Evolutionary conservation across 1,284 basidiomycete genomes (phyloP).

Genomic region (Ganoderma resinaceum): DNA sequence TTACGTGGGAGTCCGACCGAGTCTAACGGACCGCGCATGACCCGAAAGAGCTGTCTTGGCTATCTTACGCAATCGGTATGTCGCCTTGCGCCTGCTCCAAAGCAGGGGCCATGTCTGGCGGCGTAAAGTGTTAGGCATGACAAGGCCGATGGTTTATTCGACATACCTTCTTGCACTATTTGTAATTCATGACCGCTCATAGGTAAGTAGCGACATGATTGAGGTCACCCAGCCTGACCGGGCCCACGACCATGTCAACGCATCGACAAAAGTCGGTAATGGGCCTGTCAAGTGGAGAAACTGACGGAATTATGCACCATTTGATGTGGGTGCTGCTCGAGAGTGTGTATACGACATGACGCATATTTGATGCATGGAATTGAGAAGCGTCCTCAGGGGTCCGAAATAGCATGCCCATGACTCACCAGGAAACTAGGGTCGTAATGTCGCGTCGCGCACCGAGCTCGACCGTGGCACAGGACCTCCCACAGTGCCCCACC

Average conservation of each 20-base stretch:
- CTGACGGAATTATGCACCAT: neutral
- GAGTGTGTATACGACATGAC: neutral
- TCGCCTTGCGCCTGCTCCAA: neutral
- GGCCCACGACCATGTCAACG: conserved; percentile 1
- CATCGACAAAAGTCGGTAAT: neutral
- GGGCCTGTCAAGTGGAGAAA: neutral
- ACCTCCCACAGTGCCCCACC: neutral
- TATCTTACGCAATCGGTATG: neutral
- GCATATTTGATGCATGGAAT: conserved; percentile 2
- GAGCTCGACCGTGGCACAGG: neutral
- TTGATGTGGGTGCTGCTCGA: conserved; percentile 1
- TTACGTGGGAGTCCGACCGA: conserved; percentile 3
- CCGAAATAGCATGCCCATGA: neutral
- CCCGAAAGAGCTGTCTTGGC: neutral
- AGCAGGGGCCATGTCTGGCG: neutral
- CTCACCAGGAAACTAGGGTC: conserved; percentile 1
- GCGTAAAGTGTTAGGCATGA: neutral
- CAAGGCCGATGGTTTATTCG: neutral
- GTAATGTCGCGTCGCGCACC: neutral
- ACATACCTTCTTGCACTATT: conserved; percentile 2
- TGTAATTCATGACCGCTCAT: conserved; percentile 1
- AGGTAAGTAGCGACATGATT: neutral
- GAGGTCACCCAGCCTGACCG: neutral
- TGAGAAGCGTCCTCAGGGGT: neutral
- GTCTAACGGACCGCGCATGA: conserved; percentile 3